These are phyloP conservation scores for Candida freyschussii DNA, from an alignment of 1,139 yeast species.

Conservation along the genomic window DNA sequence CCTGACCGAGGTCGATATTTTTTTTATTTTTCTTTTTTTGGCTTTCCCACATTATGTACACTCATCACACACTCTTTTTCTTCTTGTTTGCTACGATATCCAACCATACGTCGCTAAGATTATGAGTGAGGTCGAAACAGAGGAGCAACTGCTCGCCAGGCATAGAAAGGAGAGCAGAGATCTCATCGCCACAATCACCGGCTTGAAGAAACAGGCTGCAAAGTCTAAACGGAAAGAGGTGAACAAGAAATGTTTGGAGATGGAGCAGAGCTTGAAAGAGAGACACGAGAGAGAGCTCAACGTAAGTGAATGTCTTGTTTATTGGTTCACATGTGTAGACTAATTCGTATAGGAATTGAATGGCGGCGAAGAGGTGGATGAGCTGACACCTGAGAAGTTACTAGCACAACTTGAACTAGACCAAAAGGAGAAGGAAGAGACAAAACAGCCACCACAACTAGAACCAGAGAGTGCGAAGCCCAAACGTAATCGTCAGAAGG, in stretches of 20 bases:
- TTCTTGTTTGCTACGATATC: neutral
- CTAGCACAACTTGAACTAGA: conserved; percentile 49
- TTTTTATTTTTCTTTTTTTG: conserved; percentile 3
- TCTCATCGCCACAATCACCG: conserved; percentile 60
- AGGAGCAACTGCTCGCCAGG: conserved; percentile 53
- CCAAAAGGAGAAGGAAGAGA: conserved; percentile 22
- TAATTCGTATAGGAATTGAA: conserved; percentile 7
- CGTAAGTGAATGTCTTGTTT: neutral
- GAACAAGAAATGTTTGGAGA: conserved; percentile 48
- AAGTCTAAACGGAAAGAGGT: conserved; percentile 67
- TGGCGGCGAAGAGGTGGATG: conserved; percentile 33
- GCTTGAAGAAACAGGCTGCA: conserved; percentile 77
- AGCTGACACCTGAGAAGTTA: conserved; percentile 59
- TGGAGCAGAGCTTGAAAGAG: conserved; percentile 51
- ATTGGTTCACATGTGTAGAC: conserved; percentile 1
- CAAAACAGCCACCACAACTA: conserved; percentile 8
- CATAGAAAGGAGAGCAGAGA: conserved; percentile 71
- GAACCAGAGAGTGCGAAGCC: conserved; percentile 17
- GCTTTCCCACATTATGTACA: neutral
- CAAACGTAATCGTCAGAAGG: conserved; percentile 74
- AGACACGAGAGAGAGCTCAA: conserved; percentile 51
- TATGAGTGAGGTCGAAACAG: conserved; percentile 29
- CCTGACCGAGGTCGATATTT: conserved; percentile 28
- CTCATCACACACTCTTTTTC: neutral
- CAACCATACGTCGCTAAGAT: too few species aligned